Evolutionary conservation across 116 monocot species (phyloP).

Genomic region (Cymodocea nodosa): DNA sequence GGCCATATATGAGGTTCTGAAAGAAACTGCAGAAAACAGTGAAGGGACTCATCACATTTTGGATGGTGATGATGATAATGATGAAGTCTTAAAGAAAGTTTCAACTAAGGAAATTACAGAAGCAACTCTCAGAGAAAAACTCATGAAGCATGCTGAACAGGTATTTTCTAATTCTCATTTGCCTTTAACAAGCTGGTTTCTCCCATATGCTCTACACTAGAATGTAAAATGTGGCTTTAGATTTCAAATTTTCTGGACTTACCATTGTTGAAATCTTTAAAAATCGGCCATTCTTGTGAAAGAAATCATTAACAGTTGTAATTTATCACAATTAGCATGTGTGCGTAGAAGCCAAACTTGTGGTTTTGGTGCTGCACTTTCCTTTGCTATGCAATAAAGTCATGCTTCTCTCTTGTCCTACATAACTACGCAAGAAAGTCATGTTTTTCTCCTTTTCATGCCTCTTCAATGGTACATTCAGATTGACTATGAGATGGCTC

Average conservation of each 20-base stretch:
- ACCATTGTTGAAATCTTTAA: neutral
- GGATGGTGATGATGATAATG: constrained; percentile 31
- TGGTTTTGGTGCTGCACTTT: neutral
- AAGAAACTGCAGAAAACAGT: constrained; percentile 27
- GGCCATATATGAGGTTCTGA: constrained; percentile 67
- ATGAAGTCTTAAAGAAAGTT: constrained; percentile 64
- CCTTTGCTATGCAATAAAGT: neutral
- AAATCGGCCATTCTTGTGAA: too few relatives aligned
- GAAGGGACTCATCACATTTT: constrained; percentile 19
- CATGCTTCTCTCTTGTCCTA: neutral
- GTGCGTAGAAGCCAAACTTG: neutral
- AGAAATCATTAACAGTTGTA: neutral
- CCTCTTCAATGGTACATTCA: constrained; percentile 6
- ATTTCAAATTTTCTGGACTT: neutral
- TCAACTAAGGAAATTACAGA: constrained; percentile 62
- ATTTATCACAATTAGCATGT: neutral
- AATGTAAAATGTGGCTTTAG: neutral
- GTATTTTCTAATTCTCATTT: constrained; percentile 16
- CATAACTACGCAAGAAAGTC: neutral
- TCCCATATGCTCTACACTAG: neutral
- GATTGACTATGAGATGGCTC: constrained; percentile 98
- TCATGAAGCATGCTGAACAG: constrained; percentile 85
- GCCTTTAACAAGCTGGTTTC: neutral
- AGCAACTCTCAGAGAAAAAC: constrained; percentile 59
- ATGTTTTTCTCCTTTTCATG: neutral